Conservation (phyloP, 345 rosid species). For the Eucalyptus fibrosa region DNA sequence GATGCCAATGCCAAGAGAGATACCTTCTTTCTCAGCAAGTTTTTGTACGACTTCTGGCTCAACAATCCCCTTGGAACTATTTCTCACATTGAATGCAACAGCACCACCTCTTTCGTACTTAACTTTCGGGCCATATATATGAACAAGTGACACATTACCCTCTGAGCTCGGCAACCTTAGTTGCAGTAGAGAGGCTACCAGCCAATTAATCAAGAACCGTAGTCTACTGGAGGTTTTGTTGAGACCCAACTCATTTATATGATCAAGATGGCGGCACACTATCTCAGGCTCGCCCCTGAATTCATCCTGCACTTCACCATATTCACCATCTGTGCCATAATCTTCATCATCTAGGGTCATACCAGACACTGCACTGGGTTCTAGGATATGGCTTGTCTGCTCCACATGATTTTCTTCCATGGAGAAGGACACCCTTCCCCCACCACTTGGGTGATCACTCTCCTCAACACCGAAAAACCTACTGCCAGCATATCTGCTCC, state of each 20-base stretch:
- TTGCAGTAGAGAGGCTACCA: slow-evolving; percentile 88
- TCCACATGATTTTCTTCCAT: slow-evolving; percentile 60
- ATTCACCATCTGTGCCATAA: slow-evolving; percentile 67
- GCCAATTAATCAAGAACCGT: slow-evolving; percentile 91
- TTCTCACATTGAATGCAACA: slow-evolving; percentile 82
- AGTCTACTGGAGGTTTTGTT: slow-evolving; percentile 79
- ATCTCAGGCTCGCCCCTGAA: slow-evolving; percentile 90
- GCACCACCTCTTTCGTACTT: slow-evolving; percentile 97
- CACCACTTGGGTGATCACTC: slow-evolving; percentile 64
- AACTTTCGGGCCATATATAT: slow-evolving; percentile 93
- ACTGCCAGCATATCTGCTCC: slow-evolving; percentile 54
- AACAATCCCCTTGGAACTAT: slow-evolving; percentile 54
- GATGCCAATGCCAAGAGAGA: slow-evolving; percentile 82
- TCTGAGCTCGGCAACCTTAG: slow-evolving; percentile 54
- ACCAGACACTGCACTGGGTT: slow-evolving; percentile 60
- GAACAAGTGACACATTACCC: slow-evolving; percentile 58
- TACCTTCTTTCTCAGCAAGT: slow-evolving; percentile 86
- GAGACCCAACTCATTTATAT: slow-evolving; percentile 88
- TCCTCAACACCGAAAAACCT: slow-evolving; percentile 70
- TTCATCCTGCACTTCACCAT: slow-evolving; percentile 60
- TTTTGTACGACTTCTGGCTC: slow-evolving; percentile 89
- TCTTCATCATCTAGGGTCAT: slow-evolving; percentile 59
- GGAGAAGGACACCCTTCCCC: slow-evolving; percentile 87
- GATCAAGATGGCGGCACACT: slow-evolving; percentile 70
- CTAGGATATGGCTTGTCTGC: slow-evolving; percentile 15